Evolutionary conservation across 1,284 basidiomycete genomes (phyloP).

Genomic region (Bjerkandera adusta): DNA sequence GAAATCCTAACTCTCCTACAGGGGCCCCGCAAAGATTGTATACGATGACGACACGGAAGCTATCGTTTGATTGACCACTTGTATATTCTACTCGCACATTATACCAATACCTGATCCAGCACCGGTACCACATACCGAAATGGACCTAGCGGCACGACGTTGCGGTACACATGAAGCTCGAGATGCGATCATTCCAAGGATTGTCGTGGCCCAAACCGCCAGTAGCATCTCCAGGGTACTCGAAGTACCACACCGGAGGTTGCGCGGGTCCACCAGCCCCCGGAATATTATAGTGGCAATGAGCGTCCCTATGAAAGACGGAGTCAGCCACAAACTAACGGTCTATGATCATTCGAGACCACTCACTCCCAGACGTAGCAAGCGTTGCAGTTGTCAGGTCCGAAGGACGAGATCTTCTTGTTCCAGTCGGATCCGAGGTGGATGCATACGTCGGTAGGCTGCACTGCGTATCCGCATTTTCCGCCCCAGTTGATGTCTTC

Average conservation of each 20-base stretch:
- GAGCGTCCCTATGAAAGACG: too few relatives aligned
- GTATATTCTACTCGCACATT: neutral
- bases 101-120: neutral
- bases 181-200: constrained; percentile 9
- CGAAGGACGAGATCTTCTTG: constrained; percentile 9
- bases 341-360: too few relatives aligned
- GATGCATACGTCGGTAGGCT: constrained; percentile 9
- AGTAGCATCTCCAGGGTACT: constrained; percentile 10
- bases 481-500: constrained; percentile 16
- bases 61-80: neutral
- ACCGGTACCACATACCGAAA: neutral
- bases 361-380: too few relatives aligned
- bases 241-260: constrained; percentile 11
- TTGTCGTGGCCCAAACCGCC: constrained; percentile 7
- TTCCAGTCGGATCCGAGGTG: constrained; percentile 10
- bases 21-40: constrained; percentile 17
- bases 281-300: neutral
- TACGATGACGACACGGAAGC: constrained; percentile 15
- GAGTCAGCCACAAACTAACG: too few relatives aligned
- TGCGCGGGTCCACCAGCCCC: neutral
- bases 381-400: constrained; percentile 7
- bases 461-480: constrained; percentile 10
- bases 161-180: constrained; percentile 7
- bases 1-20: neutral
- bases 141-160: neutral